Base-by-base conservation (phyloP, 768 basidiomycete species). In the Tylopilus subfusipes region DNA sequence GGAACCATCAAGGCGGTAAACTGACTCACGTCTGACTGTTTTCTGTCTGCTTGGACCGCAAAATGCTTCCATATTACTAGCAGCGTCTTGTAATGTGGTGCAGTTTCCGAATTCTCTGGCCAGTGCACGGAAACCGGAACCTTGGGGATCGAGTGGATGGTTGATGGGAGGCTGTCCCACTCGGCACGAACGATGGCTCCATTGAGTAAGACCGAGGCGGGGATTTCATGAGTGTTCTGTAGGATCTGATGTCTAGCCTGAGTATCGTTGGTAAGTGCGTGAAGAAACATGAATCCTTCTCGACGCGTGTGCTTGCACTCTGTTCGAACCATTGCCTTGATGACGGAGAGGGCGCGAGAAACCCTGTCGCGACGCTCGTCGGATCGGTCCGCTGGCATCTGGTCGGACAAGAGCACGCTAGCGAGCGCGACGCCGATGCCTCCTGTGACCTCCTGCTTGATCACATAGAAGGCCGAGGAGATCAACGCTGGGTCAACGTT, bases 371-470 rank as follows among this genome's bases (percentile, higher is more conserved):
- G 51, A 24, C 57, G 61, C 34, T 63, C 54, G 13, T 31, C 49
- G n/a, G 54, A 47, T 42, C 48, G 48, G 3, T 19, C 16, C 7
- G 33, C 46, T 10, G 54, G 19, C 5, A 33, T 6, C 29, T 27
- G 49, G 25, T 55, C 52, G 22, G 55, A 52, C 39, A 84, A 68
- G 18, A 84, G 68, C 16, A 72, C 59, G 19, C 63, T 56, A 19
- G 76, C 69, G 27, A 86, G 68, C 16, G 69, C 68, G 2, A 72
- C 48, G 1, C 78, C 80, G 31, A 79, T 74, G 14, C 79, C 79
- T 29, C 68, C 69, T 27, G 70, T 62, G 19, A 80, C 60, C 44
- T 82, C 79, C 52, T 84, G 78, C 21, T 68, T 73, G 27, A 85
- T 64, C 5, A 79, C 64, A 30, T 59, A 62, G 56, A 79, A 78